phyloP scores from a whole-genome alignment of 345 rosid genomes.

The Kandelia obovata region DNA sequence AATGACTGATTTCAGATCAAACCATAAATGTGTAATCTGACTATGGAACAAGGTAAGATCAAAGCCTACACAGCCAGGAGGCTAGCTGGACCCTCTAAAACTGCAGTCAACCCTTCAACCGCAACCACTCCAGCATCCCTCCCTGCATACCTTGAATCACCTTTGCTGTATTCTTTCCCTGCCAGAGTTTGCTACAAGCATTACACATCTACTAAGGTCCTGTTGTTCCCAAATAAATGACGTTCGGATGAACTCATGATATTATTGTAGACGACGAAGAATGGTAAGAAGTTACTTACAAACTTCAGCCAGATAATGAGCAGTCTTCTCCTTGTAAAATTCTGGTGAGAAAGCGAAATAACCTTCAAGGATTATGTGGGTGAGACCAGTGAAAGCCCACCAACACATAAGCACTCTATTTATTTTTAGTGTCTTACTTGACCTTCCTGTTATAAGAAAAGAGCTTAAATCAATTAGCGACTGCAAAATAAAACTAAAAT shows the following conservation, averaged over 20 bases:
- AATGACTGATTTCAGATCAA: neutral
- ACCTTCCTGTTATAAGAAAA: constrained; percentile 35
- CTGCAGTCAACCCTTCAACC: constrained; percentile 88
- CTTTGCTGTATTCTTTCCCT: constrained; percentile 99
- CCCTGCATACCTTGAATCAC: constrained; percentile 85
- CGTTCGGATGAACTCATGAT: too few relatives aligned
- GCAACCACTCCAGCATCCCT: constrained; percentile 68
- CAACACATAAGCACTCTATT: constrained; percentile 88
- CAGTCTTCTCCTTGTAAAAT: constrained; percentile 71
- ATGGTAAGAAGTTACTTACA: constrained; percentile 48
- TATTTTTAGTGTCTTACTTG: constrained; percentile 34
- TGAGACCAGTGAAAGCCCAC: constrained; percentile 97
- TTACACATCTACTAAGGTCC: neutral
- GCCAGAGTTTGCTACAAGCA: constrained; percentile 6
- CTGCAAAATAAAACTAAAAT: neutral
- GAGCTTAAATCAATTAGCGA: neutral
- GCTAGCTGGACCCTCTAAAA: constrained; percentile 76
- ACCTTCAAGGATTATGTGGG: constrained; percentile 77
- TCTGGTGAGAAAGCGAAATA: constrained; percentile 89
- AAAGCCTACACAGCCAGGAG: constrained; percentile 73
- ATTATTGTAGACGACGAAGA: neutral
- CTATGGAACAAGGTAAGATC: neutral
- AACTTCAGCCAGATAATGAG: constrained; percentile 80
- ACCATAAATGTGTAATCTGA: neutral
- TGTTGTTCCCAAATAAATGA: neutral